These are phyloP conservation scores for Phyllosticta paracitricarpa DNA, from an alignment of 2,329 filamentous ascomycete genomes.

Conservation along the genomic window DNA sequence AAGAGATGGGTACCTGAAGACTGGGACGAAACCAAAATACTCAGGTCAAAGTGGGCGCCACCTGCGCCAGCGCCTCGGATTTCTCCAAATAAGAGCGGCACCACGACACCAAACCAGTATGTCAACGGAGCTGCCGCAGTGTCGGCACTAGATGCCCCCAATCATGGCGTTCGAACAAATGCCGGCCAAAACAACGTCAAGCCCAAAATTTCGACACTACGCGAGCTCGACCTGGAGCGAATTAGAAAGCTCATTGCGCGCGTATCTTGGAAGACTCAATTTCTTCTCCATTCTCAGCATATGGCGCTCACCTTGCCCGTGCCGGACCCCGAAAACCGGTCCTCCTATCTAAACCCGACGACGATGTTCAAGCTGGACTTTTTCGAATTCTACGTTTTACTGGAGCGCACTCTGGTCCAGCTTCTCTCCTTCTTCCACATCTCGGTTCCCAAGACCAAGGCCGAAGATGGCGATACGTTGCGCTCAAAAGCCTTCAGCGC, in stretches of 20 bases:
- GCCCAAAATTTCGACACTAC: neutral
- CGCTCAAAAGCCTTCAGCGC: slow-evolving; percentile 14
- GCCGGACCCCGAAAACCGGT: neutral
- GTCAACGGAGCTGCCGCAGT: no score
- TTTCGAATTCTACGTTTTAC: slow-evolving; percentile 63
- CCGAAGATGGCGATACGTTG: slow-evolving; percentile 5
- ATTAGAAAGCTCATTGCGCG: slow-evolving; percentile 9
- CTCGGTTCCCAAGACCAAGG: slow-evolving; percentile 27
- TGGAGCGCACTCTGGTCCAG: slow-evolving; percentile 61
- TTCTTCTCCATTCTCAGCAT: slow-evolving; percentile 1
- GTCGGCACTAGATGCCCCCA: neutral
- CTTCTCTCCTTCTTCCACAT: slow-evolving; percentile 56
- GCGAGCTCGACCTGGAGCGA: neutral
- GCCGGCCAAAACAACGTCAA: neutral
- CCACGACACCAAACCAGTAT: neutral
- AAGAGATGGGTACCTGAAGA: neutral
- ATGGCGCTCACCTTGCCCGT: neutral
- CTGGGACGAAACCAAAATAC: neutral
- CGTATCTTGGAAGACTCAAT: slow-evolving; percentile 5
- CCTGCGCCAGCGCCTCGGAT: neutral
- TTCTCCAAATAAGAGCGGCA: neutral
- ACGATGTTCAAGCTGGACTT: slow-evolving; percentile 69
- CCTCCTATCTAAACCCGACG: neutral
- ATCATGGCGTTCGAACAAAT: neutral
- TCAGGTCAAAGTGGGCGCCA: neutral